Evolutionary conservation across 129 eudicot species (phyloP), one percentile per base, ranked within the genome.

Genomic region (Tagetes patula): DNA sequence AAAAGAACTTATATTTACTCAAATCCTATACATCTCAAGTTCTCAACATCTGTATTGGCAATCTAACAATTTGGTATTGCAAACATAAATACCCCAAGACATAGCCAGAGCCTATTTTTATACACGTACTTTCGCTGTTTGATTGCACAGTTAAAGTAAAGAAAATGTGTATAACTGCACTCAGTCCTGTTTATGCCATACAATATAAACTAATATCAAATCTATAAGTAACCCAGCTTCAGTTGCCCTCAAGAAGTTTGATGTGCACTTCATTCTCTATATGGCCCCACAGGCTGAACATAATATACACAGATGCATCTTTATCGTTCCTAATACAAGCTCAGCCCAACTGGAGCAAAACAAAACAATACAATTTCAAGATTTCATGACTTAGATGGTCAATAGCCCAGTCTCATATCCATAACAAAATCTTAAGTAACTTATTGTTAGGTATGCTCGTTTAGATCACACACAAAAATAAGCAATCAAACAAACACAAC

Each of bases 381-480:
- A 60, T 33, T 56, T 45, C 45, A 74, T 37, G 60, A 74, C 70
- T 74, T 14, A 12, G 47, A 31, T 48, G 71, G 40, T 62, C 59
- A 64, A 64, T 10, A 59, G 34, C 31, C 2, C 20, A 43, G 32
- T 37, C n/a, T 34, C 2, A 8, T 33, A 56, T 8, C 56, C 34
- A 58, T 58, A 37, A 38, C 30, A 5, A 41, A 71, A 39, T 48
- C 41, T 6, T 32, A 30, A 77, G 39, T 32, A 71, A 52, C 49
- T 42, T 52, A 20, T 20, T 20, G 27, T 20, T 20, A 20, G 27
- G 27, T 20, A 20, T 20, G 27, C 27, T 20, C 27, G 27, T 20
- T 20, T 20, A 20, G 27, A 20, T 20, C 27, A 20, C 27, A 20
- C 27, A 20, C 27, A 20, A 20, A 20, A 20, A 20, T 20, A 20